Evolutionary conservation across 495 filamentous ascomycete species (phyloP).

Genomic region (Annulohypoxylon maeteangense): DNA sequence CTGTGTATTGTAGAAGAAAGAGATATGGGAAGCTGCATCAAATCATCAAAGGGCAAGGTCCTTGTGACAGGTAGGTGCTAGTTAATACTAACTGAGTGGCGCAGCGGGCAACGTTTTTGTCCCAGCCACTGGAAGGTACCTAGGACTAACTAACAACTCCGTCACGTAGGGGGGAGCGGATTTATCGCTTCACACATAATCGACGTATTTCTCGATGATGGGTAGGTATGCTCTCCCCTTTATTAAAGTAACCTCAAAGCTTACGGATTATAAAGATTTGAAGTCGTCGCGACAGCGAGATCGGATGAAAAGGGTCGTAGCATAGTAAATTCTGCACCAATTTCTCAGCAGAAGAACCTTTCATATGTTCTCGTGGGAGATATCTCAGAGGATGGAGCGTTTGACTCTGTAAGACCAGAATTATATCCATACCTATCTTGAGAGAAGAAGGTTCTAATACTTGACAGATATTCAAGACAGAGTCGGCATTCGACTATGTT

Average conservation of each 20-base stretch:
- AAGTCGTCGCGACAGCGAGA: conserved; percentile 53
- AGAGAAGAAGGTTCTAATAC: background rate
- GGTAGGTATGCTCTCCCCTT: conserved; percentile 25
- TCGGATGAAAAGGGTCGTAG: conserved; percentile 53
- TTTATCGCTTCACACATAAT: conserved; percentile 45
- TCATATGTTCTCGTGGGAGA: conserved; percentile 52
- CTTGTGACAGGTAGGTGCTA: conserved; percentile 35
- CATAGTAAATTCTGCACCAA: conserved; percentile 47
- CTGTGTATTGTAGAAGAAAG: background rate
- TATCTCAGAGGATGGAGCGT: conserved; percentile 48
- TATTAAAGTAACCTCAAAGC: background rate
- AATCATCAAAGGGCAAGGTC: conserved; percentile 25
- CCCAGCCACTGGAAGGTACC: too few relatives aligned
- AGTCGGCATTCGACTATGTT: conserved; percentile 52
- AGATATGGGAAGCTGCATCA: conserved; percentile 5
- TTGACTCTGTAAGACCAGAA: conserved; percentile 45
- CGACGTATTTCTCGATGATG: conserved; percentile 32
- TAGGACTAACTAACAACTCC: background rate
- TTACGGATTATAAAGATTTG: conserved; percentile 42
- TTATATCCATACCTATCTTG: background rate
- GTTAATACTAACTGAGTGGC: too few relatives aligned
- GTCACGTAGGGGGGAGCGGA: conserved; percentile 33
- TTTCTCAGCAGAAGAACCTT: conserved; percentile 21
- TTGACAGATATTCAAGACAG: conserved; percentile 40
- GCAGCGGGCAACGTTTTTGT: too few relatives aligned